Base-by-base conservation (phyloP, 352 stramenopile genomes). In the Elongisporangium undulatum region DNA sequence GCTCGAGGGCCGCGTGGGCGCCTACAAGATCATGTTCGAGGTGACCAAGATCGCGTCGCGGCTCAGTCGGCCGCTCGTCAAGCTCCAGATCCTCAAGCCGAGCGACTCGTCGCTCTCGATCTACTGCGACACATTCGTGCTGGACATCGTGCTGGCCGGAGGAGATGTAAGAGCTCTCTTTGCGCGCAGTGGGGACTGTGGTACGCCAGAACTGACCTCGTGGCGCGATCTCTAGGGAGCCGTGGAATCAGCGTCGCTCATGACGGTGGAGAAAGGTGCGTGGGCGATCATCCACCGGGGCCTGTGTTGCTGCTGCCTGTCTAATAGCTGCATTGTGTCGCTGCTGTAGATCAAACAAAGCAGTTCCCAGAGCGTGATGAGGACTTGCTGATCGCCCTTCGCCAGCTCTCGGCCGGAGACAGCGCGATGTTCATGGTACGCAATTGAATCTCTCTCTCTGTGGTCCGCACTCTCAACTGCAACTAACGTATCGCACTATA, bases 1-100 rank as follows among this genome's bases (percentile, higher is more conserved):
- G 65, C 75, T 95, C 12, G 83, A 95, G 38, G 86, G 86, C 23
- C 82, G 86, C 56, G 86, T 95, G 39, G 84, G 86, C 22, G 80
- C 84, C 21, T 95, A 95, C 78, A 89, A 90, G 58, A 75, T 95
- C 70, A 90, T 95, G 75, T 95, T 95, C 53, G 86, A 95, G 58
- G 86, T 95, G 24, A 94, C 86, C 51, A 92, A 92, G 69, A 94
- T 95, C 61, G 80, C 87, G 34, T 90, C 82, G 49, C 89, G 84
- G 34, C 74, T 95, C 56, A 95, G 86, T 57, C 84, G 86, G 2
- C 86, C 86, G 51, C 74, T 92, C 10, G 86, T 95, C 20, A 92
- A 93, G 72, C 68, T 95, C 45, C 80, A 78, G 51, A 92, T 94
- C 54, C 70, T 93, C 49, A 94, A 95, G 60, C 84, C 86, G 16